phyloP scores from a whole-genome alignment of 176 grass and related monocot genomes.

The Musa troglodytarum region DNA sequence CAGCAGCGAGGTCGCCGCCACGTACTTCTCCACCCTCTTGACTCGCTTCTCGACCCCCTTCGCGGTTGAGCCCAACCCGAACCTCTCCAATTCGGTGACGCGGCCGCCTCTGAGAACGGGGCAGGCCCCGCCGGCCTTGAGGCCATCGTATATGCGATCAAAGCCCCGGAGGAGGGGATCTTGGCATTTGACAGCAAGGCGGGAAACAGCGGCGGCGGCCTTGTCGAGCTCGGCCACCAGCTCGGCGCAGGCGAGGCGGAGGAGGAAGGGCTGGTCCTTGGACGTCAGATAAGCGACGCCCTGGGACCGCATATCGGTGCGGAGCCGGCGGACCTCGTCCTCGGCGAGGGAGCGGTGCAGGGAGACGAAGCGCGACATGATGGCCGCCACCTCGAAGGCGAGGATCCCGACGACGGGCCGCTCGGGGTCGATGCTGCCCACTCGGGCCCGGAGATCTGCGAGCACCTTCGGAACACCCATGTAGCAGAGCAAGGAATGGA shows the following conservation, averaged over 20 bases:
- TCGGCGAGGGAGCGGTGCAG: slow-evolving; percentile 68
- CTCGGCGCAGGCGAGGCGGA: slow-evolving; percentile 70
- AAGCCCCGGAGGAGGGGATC: slow-evolving; percentile 37
- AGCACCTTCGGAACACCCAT: slow-evolving; percentile 1
- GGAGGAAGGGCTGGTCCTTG: slow-evolving; percentile 69
- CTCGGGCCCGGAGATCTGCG: slow-evolving; percentile 27
- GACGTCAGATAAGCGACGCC: slow-evolving; percentile 84
- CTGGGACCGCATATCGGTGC: slow-evolving; percentile 65
- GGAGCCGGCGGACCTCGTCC: slow-evolving; percentile 43
- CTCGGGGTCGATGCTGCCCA: slow-evolving; percentile 22
- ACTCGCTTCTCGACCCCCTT: slow-evolving; percentile 29
- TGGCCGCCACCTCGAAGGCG: slow-evolving; percentile 61
- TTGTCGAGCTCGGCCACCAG: slow-evolving; percentile 50
- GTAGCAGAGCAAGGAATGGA: too few species aligned
- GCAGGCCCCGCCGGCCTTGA: slow-evolving; percentile 33
- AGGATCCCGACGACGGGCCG: slow-evolving; percentile 48
- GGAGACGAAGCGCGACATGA: slow-evolving; percentile 75
- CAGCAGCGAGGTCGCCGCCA: slow-evolving; percentile 47
- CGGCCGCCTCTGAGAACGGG: not conserved
- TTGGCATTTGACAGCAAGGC: slow-evolving; percentile 41
- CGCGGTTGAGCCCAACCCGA: slow-evolving; percentile 27
- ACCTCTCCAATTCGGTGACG: slow-evolving; percentile 24
- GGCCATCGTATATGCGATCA: slow-evolving; percentile 32
- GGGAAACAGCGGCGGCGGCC: slow-evolving; percentile 35
- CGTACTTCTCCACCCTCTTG: slow-evolving; percentile 69